Evolutionary conservation across 2,329 filamentous ascomycete genomes (phyloP).

Genomic region (Xylaria sp.): DNA sequence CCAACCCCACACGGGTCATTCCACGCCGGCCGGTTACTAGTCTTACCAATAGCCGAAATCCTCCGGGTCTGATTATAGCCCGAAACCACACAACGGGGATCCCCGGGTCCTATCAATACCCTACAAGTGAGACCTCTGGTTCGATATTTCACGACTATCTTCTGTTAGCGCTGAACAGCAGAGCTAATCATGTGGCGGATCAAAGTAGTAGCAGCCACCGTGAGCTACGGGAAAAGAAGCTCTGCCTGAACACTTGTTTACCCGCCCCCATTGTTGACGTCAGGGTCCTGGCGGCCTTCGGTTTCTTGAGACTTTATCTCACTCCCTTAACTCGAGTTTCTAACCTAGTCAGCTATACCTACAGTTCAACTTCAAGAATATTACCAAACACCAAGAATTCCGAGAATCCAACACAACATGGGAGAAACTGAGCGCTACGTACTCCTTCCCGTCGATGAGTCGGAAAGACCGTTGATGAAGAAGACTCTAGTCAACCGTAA

Average conservation of each 20-base stretch:
- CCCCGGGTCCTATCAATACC: not conserved
- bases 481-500: not conserved
- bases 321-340: not conserved
- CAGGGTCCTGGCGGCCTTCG: not conserved
- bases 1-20: not conserved
- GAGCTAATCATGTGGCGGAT: not conserved
- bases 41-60: not conserved
- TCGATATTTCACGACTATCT: not conserved
- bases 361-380: not conserved
- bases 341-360: not conserved
- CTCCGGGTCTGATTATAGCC: not conserved
- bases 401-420: not conserved
- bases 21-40: not conserved
- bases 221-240: no score
- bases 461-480: not conserved
- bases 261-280: not conserved
- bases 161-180: not conserved
- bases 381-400: not conserved
- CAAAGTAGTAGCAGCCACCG: no score
- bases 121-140: not conserved
- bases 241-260: not conserved
- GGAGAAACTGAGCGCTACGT: conserved; percentile 5
- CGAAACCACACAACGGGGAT: not conserved
- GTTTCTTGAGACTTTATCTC: not conserved
- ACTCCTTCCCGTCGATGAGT: not conserved